Evolutionary conservation across 2,329 filamentous ascomycete species (phyloP).

Genomic region (Ceratocystis cacaofunesta): DNA sequence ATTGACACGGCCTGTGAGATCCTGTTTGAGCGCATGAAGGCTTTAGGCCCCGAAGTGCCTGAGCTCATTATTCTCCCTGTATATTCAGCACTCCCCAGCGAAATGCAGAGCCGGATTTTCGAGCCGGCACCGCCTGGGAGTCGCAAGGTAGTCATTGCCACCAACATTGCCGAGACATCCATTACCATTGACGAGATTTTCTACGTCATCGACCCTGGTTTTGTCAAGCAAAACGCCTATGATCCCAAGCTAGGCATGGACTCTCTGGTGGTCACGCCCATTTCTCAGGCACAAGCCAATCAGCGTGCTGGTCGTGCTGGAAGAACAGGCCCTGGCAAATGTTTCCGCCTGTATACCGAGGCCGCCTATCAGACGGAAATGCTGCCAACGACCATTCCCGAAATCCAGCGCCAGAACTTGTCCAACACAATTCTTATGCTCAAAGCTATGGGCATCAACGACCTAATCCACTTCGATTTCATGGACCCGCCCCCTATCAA

Average conservation of each 20-base stretch:
- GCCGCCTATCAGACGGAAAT: slow-evolving; percentile 92
- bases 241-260: slow-evolving; percentile 98
- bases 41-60: slow-evolving; percentile 74
- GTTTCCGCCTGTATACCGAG: slow-evolving; percentile 90
- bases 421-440: slow-evolving; percentile 91
- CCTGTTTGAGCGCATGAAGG: slow-evolving; percentile 89
- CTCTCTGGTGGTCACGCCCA: slow-evolving; percentile 83
- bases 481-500: slow-evolving; percentile 98
- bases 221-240: slow-evolving; percentile 94
- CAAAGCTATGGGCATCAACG: slow-evolving; percentile 98
- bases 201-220: slow-evolving; percentile 92
- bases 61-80: slow-evolving; percentile 88
- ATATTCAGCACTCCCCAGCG: slow-evolving; percentile 84
- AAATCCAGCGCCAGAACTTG: slow-evolving; percentile 90
- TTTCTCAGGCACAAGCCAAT: slow-evolving; percentile 92
- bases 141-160: slow-evolving; percentile 91
- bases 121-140: slow-evolving; percentile 76
- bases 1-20: slow-evolving; percentile 94
- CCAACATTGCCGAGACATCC: slow-evolving; percentile 94
- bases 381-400: slow-evolving; percentile 87
- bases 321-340: slow-evolving; percentile 88
- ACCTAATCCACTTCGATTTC: slow-evolving; percentile 92
- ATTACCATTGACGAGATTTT: slow-evolving; percentile 97
- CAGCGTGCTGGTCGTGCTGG: slow-evolving; percentile 87
- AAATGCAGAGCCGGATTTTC: slow-evolving; percentile 89